A percentile compares a stretch with the other conserved stretches of the same genome.
Conservation (phyloP, 768 basidiomycete species). For the Phaffia tasmanica region DNA sequence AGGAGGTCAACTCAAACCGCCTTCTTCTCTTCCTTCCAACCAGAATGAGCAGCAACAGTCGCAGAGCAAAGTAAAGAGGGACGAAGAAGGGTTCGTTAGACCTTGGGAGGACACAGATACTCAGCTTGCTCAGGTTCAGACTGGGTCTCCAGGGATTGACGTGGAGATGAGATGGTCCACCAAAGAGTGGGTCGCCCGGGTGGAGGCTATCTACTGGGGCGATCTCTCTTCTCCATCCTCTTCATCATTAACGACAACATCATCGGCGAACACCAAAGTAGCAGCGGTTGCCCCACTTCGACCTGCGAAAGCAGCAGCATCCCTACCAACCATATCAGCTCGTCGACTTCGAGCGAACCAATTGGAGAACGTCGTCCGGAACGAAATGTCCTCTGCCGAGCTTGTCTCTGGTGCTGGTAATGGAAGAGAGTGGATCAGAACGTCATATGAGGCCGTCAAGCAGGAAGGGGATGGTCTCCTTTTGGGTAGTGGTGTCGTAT, state of each 20-base stretch:
- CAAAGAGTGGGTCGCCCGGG: slow-evolving; percentile 66
- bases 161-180: slow-evolving; percentile 64
- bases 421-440: slow-evolving; percentile 14
- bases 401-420: background rate
- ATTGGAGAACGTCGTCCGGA: slow-evolving; percentile 15
- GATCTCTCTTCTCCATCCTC: background rate
- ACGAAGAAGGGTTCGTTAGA: slow-evolving; percentile 58
- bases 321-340: background rate
- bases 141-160: slow-evolving; percentile 28
- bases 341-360: background rate
- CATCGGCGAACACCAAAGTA: background rate
- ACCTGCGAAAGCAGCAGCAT: background rate
- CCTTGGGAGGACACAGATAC: slow-evolving; percentile 54
- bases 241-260: background rate
- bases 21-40: slow-evolving; percentile 1
- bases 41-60: slow-evolving; percentile 34
- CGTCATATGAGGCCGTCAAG: slow-evolving; percentile 14
- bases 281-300: background rate
- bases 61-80: slow-evolving; percentile 31
- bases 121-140: slow-evolving; percentile 29
- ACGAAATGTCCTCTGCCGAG: slow-evolving; percentile 12
- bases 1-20: slow-evolving; percentile 61
- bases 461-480: slow-evolving; percentile 18
- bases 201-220: slow-evolving; percentile 73
- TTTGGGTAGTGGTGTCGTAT: slow-evolving; percentile 21